Evolutionary conservation across 1,284 basidiomycete species (phyloP).

Genomic region (Vanrija sp.): DNA sequence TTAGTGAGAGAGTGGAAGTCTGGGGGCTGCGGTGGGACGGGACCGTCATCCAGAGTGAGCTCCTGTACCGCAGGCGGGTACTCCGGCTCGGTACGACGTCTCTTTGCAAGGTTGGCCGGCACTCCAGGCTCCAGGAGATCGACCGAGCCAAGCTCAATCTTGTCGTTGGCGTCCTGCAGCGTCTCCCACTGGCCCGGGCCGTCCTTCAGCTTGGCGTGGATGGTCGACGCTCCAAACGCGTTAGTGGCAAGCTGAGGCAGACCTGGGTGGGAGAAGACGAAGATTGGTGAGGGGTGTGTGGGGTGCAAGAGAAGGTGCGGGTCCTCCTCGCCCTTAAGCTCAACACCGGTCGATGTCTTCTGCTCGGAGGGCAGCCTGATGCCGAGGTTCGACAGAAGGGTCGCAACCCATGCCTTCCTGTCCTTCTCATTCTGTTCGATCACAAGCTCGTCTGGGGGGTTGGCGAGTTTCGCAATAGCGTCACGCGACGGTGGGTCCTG

Average conservation of each 20-base stretch:
- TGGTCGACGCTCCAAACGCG: conserved; percentile 15
- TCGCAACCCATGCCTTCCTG: conserved; percentile 42
- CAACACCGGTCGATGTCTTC: not conserved
- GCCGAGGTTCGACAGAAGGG: conserved; percentile 35
- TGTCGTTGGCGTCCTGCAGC: conserved; percentile 64
- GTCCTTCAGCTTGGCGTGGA: conserved; percentile 25
- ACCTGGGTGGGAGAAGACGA: conserved; percentile 42
- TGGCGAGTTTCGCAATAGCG: conserved; percentile 39
- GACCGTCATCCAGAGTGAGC: conserved; percentile 32
- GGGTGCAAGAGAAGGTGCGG: conserved; percentile 40
- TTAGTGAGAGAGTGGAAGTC: conserved; percentile 41
- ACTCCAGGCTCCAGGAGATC: conserved; percentile 26
- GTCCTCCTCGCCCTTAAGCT: conserved; percentile 30
- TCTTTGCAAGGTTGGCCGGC: conserved; percentile 44
- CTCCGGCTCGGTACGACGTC: conserved; percentile 40
- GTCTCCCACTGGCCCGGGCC: conserved; percentile 32
- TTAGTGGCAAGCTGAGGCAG: conserved; percentile 23
- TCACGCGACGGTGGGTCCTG: conserved; percentile 51
- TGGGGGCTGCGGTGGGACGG: conserved; percentile 53
- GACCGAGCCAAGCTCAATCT: conserved; percentile 59
- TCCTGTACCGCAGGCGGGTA: conserved; percentile 18
- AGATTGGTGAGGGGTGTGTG: conserved; percentile 46
- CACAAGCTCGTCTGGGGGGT: conserved; percentile 26
- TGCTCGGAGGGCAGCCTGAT: conserved; percentile 23
- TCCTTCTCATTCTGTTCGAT: conserved; percentile 39